A percentile compares a stretch with the other conserved stretches of the same genome.
Conservation (phyloP, 768 basidiomycete genomes). For the Tylopilus intermedius region DNA sequence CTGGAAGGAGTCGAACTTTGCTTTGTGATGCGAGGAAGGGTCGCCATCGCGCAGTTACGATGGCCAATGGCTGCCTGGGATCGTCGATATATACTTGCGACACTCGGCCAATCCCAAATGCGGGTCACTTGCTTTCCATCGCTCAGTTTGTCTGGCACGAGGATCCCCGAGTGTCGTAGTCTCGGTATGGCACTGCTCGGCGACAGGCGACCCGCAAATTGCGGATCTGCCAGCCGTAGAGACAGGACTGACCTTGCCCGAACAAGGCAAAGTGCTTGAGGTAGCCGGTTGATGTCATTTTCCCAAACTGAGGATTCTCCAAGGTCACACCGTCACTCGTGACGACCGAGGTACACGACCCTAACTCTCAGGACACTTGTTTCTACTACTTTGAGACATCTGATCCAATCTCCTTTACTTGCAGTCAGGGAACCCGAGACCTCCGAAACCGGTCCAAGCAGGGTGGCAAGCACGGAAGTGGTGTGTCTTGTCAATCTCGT, state of each 20-base stretch:
- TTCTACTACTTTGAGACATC: constrained; percentile 2
- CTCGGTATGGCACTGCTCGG: background rate
- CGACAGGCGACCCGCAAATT: background rate
- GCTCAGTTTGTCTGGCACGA: background rate
- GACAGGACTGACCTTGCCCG: constrained; percentile 9
- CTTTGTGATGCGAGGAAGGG: constrained; percentile 33
- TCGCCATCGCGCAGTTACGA: constrained; percentile 27
- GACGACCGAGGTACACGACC: background rate
- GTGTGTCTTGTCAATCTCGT: constrained; percentile 53
- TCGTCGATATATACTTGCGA: background rate
- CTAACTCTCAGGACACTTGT: background rate
- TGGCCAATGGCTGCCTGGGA: background rate
- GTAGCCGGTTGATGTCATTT: background rate
- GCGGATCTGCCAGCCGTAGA: background rate
- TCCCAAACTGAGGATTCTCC: background rate
- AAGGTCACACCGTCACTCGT: background rate
- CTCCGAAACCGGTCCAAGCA: constrained; percentile 58
- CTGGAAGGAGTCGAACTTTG: constrained; percentile 16
- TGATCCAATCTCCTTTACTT: constrained; percentile 17
- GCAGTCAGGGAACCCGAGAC: constrained; percentile 58
- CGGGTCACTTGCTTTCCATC: constrained; percentile 1
- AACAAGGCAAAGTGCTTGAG: constrained; percentile 1
- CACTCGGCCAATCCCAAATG: background rate
- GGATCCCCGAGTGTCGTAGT: background rate
- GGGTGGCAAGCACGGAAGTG: constrained; percentile 67